Conservation (phyloP, 2,329 filamentous ascomycete species). For the Ophiocordyceps unilateralis region DNA sequence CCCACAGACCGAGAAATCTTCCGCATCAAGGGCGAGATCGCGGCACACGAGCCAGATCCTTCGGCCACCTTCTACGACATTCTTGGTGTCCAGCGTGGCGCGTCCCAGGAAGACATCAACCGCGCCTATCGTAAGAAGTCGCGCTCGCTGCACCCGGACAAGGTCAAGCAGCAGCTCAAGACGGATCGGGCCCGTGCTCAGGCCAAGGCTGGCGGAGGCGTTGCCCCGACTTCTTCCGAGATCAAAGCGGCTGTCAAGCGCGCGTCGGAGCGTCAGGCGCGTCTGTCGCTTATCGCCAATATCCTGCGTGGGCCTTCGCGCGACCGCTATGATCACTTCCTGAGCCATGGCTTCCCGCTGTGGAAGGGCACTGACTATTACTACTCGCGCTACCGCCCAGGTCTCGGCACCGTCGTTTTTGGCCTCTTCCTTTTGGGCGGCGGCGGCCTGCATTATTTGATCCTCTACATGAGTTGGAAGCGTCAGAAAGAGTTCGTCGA, state of each 20-base stretch:
- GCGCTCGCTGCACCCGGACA: slow-evolving; percentile 77
- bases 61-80: slow-evolving; percentile 91
- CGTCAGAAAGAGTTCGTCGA: slow-evolving; percentile 82
- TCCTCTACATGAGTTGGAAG: slow-evolving; percentile 73
- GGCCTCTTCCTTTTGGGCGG: slow-evolving; percentile 72
- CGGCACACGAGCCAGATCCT: slow-evolving; percentile 55
- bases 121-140: slow-evolving; percentile 88
- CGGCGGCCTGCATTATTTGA: slow-evolving; percentile 73
- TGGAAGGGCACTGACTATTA: slow-evolving; percentile 99
- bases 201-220: slow-evolving; percentile 24
- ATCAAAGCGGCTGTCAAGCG: slow-evolving; percentile 64
- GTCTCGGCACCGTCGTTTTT: slow-evolving; percentile 65
- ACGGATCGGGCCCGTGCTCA: slow-evolving; percentile 43
- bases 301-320: slow-evolving; percentile 68
- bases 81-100: slow-evolving; percentile 56
- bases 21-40: slow-evolving; percentile 76
- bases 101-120: slow-evolving; percentile 74
- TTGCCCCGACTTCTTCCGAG: slow-evolving; percentile 52
- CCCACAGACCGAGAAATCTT: slow-evolving; percentile 87
- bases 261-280: slow-evolving; percentile 67
- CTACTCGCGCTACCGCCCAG: slow-evolving; percentile 84
- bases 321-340: slow-evolving; percentile 87
- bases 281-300: slow-evolving; percentile 68
- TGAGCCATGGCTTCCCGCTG: slow-evolving; percentile 78
- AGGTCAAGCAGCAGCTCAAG: slow-evolving; percentile 71